These are phyloP conservation scores for Fusarium sp. DNA, from an alignment of 2,329 filamentous ascomycete genomes.

Conservation along the genomic window DNA sequence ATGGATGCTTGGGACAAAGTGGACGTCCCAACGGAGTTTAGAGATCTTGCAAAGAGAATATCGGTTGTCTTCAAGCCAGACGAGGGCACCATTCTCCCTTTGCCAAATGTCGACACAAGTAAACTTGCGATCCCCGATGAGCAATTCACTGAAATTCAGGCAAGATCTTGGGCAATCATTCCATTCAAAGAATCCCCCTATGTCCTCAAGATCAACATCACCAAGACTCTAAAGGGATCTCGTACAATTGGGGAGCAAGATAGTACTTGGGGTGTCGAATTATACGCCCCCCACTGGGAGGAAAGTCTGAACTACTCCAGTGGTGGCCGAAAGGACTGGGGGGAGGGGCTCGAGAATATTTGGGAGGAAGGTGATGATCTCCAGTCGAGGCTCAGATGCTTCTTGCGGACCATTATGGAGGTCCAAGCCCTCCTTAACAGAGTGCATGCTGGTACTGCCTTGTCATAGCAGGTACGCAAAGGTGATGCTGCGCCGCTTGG, in stretches of 20 bases:
- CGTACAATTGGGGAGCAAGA: conserved; percentile 27
- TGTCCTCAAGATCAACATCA: conserved; percentile 45
- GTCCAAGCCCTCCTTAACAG: conserved; percentile 42
- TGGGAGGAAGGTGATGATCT: conserved; percentile 44
- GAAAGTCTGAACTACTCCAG: conserved; percentile 44
- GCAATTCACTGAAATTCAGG: conserved; percentile 28
- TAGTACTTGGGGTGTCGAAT: conserved; percentile 43
- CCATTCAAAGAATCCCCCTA: conserved; percentile 45
- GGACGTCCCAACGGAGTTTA: conserved; percentile 28
- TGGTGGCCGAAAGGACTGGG: conserved; percentile 44
- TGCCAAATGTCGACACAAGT: conserved; percentile 19
- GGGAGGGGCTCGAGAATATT: conserved; percentile 40
- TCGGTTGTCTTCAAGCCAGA: conserved; percentile 14
- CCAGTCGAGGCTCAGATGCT: conserved; percentile 41
- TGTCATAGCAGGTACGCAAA: neutral
- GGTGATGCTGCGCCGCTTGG: conserved; percentile 4
- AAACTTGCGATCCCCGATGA: conserved; percentile 6
- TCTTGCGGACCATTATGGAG: conserved; percentile 44
- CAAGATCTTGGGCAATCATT: conserved; percentile 42
- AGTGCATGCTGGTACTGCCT: conserved; percentile 12
- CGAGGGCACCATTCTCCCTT: conserved; percentile 8
- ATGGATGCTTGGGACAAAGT: conserved; percentile 40
- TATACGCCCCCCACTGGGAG: conserved; percentile 50
- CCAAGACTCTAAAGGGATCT: conserved; percentile 39
- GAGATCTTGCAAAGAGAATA: conserved; percentile 33